Conservation (phyloP, 306 rosid species). For the Corylus avellana region DNA sequence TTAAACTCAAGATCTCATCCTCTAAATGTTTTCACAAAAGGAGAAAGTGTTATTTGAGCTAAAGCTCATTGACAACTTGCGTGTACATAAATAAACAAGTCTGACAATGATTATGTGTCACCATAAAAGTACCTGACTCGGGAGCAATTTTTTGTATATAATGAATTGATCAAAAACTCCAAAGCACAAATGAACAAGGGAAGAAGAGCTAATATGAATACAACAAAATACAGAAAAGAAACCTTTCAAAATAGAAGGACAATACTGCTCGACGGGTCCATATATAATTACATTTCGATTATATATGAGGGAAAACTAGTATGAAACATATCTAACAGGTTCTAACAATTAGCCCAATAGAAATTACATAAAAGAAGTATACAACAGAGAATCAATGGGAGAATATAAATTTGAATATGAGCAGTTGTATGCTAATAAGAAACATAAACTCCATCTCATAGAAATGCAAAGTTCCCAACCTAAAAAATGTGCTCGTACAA, state of each 20-base stretch:
- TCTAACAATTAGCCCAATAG: not conserved
- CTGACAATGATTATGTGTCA: not conserved
- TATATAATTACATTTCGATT: too few species aligned
- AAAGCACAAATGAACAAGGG: not conserved
- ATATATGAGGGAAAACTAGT: not conserved
- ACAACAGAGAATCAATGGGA: not conserved
- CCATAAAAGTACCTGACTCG: not conserved
- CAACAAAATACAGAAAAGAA: not conserved
- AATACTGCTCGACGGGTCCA: not conserved
- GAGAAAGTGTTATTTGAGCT: not conserved
- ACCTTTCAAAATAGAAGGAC: not conserved
- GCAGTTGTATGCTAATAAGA: conserved; percentile 9
- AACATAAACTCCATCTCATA: conserved; percentile 1
- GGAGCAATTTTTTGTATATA: not conserved
- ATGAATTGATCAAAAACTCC: not conserved
- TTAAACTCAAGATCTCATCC: not conserved
- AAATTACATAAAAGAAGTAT: not conserved
- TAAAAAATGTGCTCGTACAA: not conserved
- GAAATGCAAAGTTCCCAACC: conserved; percentile 9
- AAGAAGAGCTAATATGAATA: not conserved
- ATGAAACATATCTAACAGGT: not conserved
- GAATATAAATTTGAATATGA: conserved; percentile 2
- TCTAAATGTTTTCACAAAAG: not conserved
- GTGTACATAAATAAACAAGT: not conserved
- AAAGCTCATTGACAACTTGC: not conserved